These are phyloP conservation scores for Chaetomium sp. DNA, from an alignment of 2,329 filamentous ascomycete species.

Conservation along the genomic window DNA sequence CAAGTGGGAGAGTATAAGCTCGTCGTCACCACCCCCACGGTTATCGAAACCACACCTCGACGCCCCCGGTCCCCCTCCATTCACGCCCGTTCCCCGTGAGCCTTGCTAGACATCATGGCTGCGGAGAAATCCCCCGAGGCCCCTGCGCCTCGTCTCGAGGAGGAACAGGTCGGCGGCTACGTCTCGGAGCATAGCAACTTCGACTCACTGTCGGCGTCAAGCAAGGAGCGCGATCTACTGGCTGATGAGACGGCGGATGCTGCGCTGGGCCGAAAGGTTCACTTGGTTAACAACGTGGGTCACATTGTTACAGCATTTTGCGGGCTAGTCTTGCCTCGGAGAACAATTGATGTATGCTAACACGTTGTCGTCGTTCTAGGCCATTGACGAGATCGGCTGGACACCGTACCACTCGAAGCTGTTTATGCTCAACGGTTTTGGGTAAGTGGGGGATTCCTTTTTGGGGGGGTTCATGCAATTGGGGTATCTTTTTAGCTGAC, in stretches of 20 bases:
- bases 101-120: neutral
- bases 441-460: slow-evolving; percentile 29
- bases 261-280: slow-evolving; percentile 49
- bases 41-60: too few species aligned
- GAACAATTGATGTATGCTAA: neutral
- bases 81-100: too few species aligned
- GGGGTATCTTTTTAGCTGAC: neutral
- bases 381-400: slow-evolving; percentile 55
- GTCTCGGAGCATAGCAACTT: slow-evolving; percentile 1
- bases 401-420: slow-evolving; percentile 54
- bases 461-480: too few species aligned
- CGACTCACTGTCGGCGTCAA: neutral
- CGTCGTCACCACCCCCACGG: too few species aligned
- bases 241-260: slow-evolving; percentile 45
- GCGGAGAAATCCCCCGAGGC: neutral
- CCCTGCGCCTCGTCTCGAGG: neutral
- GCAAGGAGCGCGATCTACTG: slow-evolving; percentile 36
- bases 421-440: slow-evolving; percentile 57
- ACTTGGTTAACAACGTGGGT: slow-evolving; percentile 47
- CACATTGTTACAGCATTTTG: neutral
- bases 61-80: too few species aligned
- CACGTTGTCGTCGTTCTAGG: slow-evolving; percentile 25
- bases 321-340: too few species aligned
- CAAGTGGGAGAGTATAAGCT: too few species aligned
- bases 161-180: neutral